phyloP scores from a whole-genome alignment of 2,329 filamentous ascomycete species.

The Sarocladiaceae sp. region DNA sequence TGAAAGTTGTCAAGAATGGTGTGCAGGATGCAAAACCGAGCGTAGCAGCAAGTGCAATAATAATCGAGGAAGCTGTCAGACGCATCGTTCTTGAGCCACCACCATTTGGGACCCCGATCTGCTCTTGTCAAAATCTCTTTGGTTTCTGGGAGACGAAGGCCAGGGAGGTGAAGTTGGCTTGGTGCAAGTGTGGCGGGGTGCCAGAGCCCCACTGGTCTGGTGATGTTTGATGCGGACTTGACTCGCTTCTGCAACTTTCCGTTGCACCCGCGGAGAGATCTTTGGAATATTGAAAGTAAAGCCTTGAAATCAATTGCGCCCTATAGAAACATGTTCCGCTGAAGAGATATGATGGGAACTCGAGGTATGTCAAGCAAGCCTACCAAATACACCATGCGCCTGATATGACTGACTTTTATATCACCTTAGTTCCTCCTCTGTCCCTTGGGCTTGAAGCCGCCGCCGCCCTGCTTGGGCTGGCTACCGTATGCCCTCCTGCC shows the following conservation, averaged over 20 bases:
- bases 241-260: no score
- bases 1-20: neutral
- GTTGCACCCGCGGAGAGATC: no score
- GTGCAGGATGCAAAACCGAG: neutral
- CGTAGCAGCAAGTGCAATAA: neutral
- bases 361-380: slow-evolving; percentile 5
- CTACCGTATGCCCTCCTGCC: slow-evolving; percentile 68
- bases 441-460: slow-evolving; percentile 15
- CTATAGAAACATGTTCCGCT: slow-evolving; percentile 6
- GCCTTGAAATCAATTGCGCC: neutral
- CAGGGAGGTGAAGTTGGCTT: no score
- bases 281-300: neutral
- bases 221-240: no score
- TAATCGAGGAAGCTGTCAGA: neutral
- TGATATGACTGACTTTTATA: neutral
- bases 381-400: slow-evolving; percentile 7
- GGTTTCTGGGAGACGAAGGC: no score
- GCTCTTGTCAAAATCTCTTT: no score
- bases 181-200: no score
- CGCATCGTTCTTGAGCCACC: no score
- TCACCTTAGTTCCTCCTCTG: slow-evolving; percentile 7
- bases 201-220: no score
- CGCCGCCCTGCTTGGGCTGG: slow-evolving; percentile 57
- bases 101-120: no score
- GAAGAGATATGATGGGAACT: neutral